These are phyloP conservation scores for Lactarius psammicola DNA, from an alignment of 768 basidiomycete genomes.

Conservation along the genomic window DNA sequence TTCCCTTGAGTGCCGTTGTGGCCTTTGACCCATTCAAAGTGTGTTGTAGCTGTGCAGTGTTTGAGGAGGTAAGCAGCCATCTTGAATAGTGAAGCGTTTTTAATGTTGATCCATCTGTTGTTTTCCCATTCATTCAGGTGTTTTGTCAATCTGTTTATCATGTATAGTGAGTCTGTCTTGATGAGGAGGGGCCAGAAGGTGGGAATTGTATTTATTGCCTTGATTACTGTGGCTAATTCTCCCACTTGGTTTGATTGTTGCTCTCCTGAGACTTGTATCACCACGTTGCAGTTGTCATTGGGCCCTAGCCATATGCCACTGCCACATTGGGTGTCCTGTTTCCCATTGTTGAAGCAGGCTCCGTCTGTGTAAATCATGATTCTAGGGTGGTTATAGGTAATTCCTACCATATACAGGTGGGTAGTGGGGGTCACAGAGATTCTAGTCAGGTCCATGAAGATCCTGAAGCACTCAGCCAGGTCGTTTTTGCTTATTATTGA, in stretches of 20 bases:
- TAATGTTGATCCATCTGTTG: background rate
- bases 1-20: too few species aligned
- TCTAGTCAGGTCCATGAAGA: background rate
- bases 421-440: background rate
- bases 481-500: background rate
- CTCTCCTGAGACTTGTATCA: background rate
- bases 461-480: slow-evolving; percentile 7
- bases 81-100: background rate
- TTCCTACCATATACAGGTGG: background rate
- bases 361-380: slow-evolving; percentile 33
- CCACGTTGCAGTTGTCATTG: background rate
- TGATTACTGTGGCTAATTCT: background rate
- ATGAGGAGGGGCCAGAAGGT: too few species aligned
- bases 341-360: slow-evolving; percentile 30
- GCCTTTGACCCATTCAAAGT: too few species aligned
- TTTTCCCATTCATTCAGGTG: too few species aligned
- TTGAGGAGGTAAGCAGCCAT: slow-evolving; percentile 5
- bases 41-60: too few species aligned
- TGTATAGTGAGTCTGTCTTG: too few species aligned
- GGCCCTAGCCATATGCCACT: slow-evolving; percentile 21
- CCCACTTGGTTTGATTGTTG: slow-evolving; percentile 1
- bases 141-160: too few species aligned
- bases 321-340: slow-evolving; percentile 29
- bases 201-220: background rate
- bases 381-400: background rate